These are phyloP conservation scores for Lithohypha guttulata DNA, from an alignment of 2,329 filamentous ascomycete genomes.

Conservation along the genomic window DNA sequence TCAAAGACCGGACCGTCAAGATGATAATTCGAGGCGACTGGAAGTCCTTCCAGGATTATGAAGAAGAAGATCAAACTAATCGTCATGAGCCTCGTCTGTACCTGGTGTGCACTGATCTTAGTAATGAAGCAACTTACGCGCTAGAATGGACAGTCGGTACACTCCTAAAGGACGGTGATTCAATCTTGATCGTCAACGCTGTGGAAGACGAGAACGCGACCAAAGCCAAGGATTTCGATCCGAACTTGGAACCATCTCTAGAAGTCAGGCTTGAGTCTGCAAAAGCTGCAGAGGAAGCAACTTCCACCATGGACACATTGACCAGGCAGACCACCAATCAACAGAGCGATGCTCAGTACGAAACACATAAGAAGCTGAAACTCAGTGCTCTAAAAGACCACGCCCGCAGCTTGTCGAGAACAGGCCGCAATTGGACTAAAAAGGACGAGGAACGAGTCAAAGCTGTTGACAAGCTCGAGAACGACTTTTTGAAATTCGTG, in stretches of 20 bases:
- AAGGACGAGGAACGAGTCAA: slow-evolving; percentile 68
- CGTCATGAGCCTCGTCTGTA: slow-evolving; percentile 70
- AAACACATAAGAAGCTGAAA: background rate
- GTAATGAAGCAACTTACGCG: slow-evolving; percentile 86
- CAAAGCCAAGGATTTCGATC: slow-evolving; percentile 23
- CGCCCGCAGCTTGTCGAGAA: background rate
- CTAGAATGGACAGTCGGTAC: slow-evolving; percentile 97
- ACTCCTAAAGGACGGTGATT: slow-evolving; percentile 86
- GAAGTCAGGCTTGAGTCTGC: slow-evolving; percentile 58
- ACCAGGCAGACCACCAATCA: slow-evolving; percentile 32
- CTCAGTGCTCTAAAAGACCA: background rate
- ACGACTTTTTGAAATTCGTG: slow-evolving; percentile 72
- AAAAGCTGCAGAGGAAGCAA: slow-evolving; percentile 65
- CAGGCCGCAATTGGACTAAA: slow-evolving; percentile 34
- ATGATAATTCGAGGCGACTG: slow-evolving; percentile 89
- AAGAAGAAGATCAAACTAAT: slow-evolving; percentile 67
- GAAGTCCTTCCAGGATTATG: slow-evolving; percentile 42
- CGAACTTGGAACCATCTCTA: slow-evolving; percentile 22
- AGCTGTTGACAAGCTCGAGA: slow-evolving; percentile 73
- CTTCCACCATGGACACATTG: slow-evolving; percentile 58
- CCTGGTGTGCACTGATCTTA: slow-evolving; percentile 88
- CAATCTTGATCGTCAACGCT: slow-evolving; percentile 83
- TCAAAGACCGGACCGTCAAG: slow-evolving; percentile 70
- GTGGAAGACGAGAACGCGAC: slow-evolving; percentile 66
- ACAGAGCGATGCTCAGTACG: slow-evolving; percentile 17